Evolutionary conservation across 345 rosid species (phyloP).

Genomic region (Iberis pinnata): DNA sequence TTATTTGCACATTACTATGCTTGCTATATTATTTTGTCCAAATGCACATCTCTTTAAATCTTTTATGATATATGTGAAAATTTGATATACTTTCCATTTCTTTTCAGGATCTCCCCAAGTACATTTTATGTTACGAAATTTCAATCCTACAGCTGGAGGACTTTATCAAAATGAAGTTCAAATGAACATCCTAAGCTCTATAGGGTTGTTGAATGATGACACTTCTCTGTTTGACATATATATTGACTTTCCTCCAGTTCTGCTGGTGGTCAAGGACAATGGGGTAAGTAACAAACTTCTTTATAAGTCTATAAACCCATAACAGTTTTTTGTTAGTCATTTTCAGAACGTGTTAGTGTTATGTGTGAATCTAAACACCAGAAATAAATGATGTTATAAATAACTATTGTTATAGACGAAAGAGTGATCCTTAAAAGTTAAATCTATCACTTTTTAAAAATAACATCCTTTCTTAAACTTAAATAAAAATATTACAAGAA

Average conservation of each 20-base stretch:
- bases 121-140: conserved; percentile 62
- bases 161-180: conserved; percentile 82
- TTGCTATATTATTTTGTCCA: no score
- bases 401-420: no score
- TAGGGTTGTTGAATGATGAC: conserved; percentile 89
- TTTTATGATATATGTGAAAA: neutral
- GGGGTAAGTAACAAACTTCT: conserved; percentile 45
- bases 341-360: no score
- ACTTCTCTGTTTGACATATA: conserved; percentile 83
- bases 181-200: conserved; percentile 66
- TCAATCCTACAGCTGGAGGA: conserved; percentile 64
- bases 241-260: conserved; percentile 87
- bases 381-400: no score
- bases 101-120: conserved; percentile 78
- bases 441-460: no score
- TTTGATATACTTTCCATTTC: no score
- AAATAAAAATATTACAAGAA: no score
- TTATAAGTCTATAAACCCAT: neutral
- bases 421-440: no score
- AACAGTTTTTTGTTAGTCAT: no score
- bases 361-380: no score
- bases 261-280: conserved; percentile 92
- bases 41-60: neutral
- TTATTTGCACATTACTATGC: no score
- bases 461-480: no score